Base-by-base conservation (phyloP, 257 asterid species). In the Osmanthus fragrans region DNA sequence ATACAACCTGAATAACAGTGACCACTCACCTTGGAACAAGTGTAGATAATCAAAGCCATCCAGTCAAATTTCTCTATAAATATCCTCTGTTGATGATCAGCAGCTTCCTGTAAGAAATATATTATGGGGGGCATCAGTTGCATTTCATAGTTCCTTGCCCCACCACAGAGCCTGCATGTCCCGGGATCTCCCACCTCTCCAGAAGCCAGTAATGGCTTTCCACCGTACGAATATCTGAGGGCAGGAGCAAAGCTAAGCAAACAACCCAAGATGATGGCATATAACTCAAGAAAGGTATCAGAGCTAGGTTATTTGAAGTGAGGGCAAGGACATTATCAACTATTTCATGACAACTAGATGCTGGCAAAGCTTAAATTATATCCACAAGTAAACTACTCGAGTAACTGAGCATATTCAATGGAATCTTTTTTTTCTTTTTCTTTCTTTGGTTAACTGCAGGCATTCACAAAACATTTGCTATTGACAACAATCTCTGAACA, bases 101-200 rank as follows among this genome's bases (percentile, higher is more conserved):
- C 83, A 54, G 86, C 90, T 81, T 91, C 91, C 47, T 86, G 94
- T 82, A 91, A 86, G 91, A 92, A 94, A 86, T 82, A 94, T 76
- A 94, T 82, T 70, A 91, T 4, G 5, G 99, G 93, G 2, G 96
- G 90, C 99, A 94, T 91, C 82, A 94, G 76, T 86, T 94, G 99
- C 99, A 94, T 79, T 83, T 92, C 99, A 64, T 85, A 92, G 51
- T 84, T 92, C 80, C 94, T 87, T 40, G 86, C 36, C 45, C 77
- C 95, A 71, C 97, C 97, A 79, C 99, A 94, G 6, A 82, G 82
- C 71, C 72, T 72, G 86, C 99, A 94, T 8, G 11, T 74, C 58
- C 89, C 96, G 0, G 90, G 84, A 76, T 84, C 86, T 67, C 77
- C 80, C 33, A 51, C 80, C 64, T 84, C 83, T 73, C 74, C 81